Conservation (phyloP, 2,329 filamentous ascomycete genomes). For the Zopfia rhizophila region DNA sequence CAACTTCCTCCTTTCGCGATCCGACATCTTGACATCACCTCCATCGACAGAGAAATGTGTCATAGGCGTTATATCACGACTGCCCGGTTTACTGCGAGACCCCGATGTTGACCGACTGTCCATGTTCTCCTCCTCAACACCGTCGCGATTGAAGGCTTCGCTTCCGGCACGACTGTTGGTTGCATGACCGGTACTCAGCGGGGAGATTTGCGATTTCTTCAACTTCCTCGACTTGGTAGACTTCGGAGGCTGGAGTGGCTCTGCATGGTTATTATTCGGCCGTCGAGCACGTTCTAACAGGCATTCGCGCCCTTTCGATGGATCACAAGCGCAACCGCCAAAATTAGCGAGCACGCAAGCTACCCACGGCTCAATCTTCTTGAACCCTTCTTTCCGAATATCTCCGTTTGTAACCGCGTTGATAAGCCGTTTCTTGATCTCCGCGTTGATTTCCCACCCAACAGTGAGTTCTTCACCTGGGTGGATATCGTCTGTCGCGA, state of each 20-base stretch:
- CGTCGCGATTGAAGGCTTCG: constrained; percentile 61
- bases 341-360: constrained; percentile 78
- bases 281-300: constrained; percentile 49
- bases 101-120: constrained; percentile 69
- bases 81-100: constrained; percentile 64
- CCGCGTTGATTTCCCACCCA: constrained; percentile 65
- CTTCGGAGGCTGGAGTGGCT: constrained; percentile 41
- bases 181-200: constrained; percentile 62
- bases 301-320: constrained; percentile 47
- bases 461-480: constrained; percentile 74
- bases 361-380: constrained; percentile 73
- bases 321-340: constrained; percentile 80
- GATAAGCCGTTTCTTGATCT: constrained; percentile 65
- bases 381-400: constrained; percentile 64
- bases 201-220: constrained; percentile 63
- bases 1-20: constrained; percentile 70
- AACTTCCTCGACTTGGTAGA: constrained; percentile 60
- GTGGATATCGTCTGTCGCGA: constrained; percentile 83
- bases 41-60: constrained; percentile 62
- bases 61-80: constrained; percentile 70
- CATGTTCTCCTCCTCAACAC: constrained; percentile 65
- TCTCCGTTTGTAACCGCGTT: constrained; percentile 73
- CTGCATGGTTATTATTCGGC: constrained; percentile 35
- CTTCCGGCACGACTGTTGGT: constrained; percentile 70
- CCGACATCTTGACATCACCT: constrained; percentile 64